phyloP scores from a whole-genome alignment of 495 filamentous ascomycete species.

The Patellaria atrata region DNA sequence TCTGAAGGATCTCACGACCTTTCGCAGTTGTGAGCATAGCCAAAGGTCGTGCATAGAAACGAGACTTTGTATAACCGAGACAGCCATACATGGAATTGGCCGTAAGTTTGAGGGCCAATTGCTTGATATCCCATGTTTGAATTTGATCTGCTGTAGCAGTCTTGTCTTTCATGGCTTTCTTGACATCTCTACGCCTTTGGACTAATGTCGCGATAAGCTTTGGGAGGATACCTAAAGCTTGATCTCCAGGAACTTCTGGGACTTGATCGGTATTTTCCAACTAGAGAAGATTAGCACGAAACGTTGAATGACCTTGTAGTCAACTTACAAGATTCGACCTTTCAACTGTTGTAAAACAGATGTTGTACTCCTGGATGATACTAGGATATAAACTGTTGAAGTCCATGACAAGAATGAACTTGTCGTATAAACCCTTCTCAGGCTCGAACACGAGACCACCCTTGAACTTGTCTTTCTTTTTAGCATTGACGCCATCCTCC shows the following conservation, averaged over 20 bases:
- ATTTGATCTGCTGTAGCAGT: slow-evolving; percentile 73
- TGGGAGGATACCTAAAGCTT: slow-evolving; percentile 70
- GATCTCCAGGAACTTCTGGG: slow-evolving; percentile 47
- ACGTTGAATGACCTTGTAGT: slow-evolving; percentile 9
- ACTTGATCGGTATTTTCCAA: slow-evolving; percentile 69
- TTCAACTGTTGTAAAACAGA: slow-evolving; percentile 96
- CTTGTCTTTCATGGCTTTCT: slow-evolving; percentile 91
- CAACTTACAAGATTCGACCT: slow-evolving; percentile 44
- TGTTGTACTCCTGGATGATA: slow-evolving; percentile 98
- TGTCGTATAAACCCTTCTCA: slow-evolving; percentile 93
- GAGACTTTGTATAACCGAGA: slow-evolving; percentile 85
- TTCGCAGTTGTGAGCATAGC: slow-evolving; percentile 95
- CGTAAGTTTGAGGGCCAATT: slow-evolving; percentile 88
- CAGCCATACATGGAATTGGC: slow-evolving; percentile 99
- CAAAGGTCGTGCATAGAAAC: slow-evolving; percentile 89
- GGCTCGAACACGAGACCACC: slow-evolving; percentile 97
- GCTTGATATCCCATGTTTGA: slow-evolving; percentile 95
- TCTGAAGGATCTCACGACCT: slow-evolving; percentile 90
- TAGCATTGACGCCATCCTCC: slow-evolving; percentile 52
- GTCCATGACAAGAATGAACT: slow-evolving; percentile 96
- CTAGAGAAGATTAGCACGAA: slow-evolving; percentile 27
- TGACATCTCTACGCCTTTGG: slow-evolving; percentile 73
- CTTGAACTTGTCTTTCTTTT: slow-evolving; percentile 98
- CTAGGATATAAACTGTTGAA: slow-evolving; percentile 98
- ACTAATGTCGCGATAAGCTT: slow-evolving; percentile 83